A percentile compares a stretch with the other conserved stretches of the same genome.
phyloP scores from a whole-genome alignment of 805 yeast species.

The Yamadazyma tumulicola region DNA sequence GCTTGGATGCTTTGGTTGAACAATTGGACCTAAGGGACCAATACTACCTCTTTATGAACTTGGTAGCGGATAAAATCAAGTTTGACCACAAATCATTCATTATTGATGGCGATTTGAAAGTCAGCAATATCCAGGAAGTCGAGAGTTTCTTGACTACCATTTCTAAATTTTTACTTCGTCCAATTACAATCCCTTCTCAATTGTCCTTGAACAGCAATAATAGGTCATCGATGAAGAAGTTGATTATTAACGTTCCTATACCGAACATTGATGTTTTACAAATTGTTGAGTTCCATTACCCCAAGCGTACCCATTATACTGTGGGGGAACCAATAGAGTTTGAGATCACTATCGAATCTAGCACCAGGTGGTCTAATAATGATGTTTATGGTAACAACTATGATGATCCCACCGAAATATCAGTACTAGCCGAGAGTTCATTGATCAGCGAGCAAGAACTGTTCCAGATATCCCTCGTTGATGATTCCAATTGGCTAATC shows the following conservation, averaged over 20 bases:
- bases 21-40: slow-evolving; percentile 1
- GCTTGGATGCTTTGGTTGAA: slow-evolving; percentile 14
- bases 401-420: slow-evolving; percentile 7
- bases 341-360: slow-evolving; percentile 40
- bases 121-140: slow-evolving; percentile 8
- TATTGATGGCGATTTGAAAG: slow-evolving; percentile 4
- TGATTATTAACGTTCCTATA: slow-evolving; percentile 43
- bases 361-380: slow-evolving; percentile 40
- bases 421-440: slow-evolving; percentile 24
- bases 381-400: slow-evolving; percentile 2
- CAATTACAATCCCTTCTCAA: not conserved
- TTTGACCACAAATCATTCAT: slow-evolving; percentile 9
- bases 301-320: slow-evolving; percentile 40
- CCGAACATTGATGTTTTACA: slow-evolving; percentile 63
- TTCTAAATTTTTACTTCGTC: not conserved
- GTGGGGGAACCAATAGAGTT: slow-evolving; percentile 65
- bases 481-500: slow-evolving; percentile 74
- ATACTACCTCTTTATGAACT: slow-evolving; percentile 4
- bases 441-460: slow-evolving; percentile 14
- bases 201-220: not conserved
- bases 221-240: too few species aligned
- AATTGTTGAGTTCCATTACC: slow-evolving; percentile 45
- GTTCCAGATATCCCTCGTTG: slow-evolving; percentile 46
- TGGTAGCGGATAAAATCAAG: slow-evolving; percentile 2
- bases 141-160: not conserved